A percentile compares a stretch with the other conserved stretches of the same genome.
These are phyloP conservation scores for Candida loeiensis DNA, from an alignment of 805 yeast genomes.

Conservation along the genomic window DNA sequence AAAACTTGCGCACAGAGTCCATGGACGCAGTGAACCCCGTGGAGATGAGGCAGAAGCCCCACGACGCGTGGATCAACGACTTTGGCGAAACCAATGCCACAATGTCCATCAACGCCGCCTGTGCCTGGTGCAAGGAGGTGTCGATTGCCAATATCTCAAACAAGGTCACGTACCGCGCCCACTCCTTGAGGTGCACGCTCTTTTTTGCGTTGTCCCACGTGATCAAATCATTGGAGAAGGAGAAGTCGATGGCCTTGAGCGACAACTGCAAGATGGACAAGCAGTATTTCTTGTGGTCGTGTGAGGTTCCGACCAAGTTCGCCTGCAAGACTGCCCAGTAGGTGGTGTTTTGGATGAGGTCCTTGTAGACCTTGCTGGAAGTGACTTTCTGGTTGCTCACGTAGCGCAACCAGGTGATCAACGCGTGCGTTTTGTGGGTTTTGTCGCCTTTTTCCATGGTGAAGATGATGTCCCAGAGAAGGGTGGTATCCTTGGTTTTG, in stretches of 20 bases:
- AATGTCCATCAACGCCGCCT: constrained; percentile 69
- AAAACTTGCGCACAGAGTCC: constrained; percentile 70
- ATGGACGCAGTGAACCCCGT: constrained; percentile 73
- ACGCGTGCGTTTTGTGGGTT: constrained; percentile 38
- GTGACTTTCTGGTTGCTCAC: constrained; percentile 26
- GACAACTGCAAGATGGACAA: constrained; percentile 64
- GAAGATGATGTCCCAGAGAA: constrained; percentile 48
- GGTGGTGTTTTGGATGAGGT: constrained; percentile 20
- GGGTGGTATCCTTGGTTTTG: constrained; percentile 13
- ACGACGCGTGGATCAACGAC: constrained; percentile 57
- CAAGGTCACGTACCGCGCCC: constrained; percentile 72
- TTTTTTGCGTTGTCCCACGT: constrained; percentile 37
- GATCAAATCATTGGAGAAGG: constrained; percentile 37
- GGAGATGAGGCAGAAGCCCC: constrained; percentile 71
- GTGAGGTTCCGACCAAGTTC: constrained; percentile 52
- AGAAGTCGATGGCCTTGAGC: constrained; percentile 39
- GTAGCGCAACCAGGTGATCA: constrained; percentile 55
- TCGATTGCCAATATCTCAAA: constrained; percentile 82
- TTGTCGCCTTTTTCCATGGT: constrained; percentile 22
- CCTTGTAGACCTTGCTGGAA: constrained; percentile 23
- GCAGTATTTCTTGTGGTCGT: constrained; percentile 67
- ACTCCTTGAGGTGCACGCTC: constrained; percentile 42
- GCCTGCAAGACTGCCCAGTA: constrained; percentile 55
- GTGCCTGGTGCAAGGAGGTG: constrained; percentile 80
- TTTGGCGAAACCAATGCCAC: constrained; percentile 46